These are phyloP conservation scores for Aspergillus novofumigatus DNA, from an alignment of 2,329 filamentous ascomycete species.

Conservation along the genomic window DNA sequence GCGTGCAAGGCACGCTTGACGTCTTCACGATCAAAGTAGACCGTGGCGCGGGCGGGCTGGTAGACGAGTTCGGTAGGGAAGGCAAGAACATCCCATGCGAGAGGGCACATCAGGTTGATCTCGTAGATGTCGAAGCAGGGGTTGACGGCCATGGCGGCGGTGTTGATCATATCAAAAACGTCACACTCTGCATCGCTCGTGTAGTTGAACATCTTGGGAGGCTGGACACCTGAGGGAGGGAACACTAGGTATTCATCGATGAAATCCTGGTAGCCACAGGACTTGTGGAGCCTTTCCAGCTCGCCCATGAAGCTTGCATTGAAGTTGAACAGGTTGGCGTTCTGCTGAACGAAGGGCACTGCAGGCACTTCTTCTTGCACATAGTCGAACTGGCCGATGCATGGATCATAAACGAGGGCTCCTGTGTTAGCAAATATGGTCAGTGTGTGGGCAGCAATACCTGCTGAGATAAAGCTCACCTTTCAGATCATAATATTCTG, in stretches of 20 bases:
- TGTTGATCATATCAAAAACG: slow-evolving; percentile 54
- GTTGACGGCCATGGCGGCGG: slow-evolving; percentile 57
- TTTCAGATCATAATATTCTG: slow-evolving; percentile 62
- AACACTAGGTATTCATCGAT: slow-evolving; percentile 55
- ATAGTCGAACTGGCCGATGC: slow-evolving; percentile 42
- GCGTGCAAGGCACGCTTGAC: slow-evolving; percentile 68
- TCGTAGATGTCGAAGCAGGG: slow-evolving; percentile 79
- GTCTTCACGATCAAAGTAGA: slow-evolving; percentile 69
- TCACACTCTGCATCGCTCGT: slow-evolving; percentile 49
- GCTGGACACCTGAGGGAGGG: slow-evolving; percentile 43
- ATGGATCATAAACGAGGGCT: slow-evolving; percentile 69
- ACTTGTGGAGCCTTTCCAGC: slow-evolving; percentile 38
- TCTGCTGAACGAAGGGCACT: slow-evolving; percentile 41
- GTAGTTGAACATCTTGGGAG: slow-evolving; percentile 53
- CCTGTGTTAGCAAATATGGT: slow-evolving; percentile 13
- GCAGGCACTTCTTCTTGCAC: slow-evolving; percentile 33
- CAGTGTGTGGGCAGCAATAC: neutral
- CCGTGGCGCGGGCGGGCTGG: slow-evolving; percentile 54
- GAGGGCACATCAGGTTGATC: slow-evolving; percentile 66
- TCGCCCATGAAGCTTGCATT: slow-evolving; percentile 41
- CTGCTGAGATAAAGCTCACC: slow-evolving; percentile 35
- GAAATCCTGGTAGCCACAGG: slow-evolving; percentile 46
- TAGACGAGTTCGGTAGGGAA: slow-evolving; percentile 56
- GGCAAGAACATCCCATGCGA: slow-evolving; percentile 64
- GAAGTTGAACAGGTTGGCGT: slow-evolving; percentile 43